phyloP scores from a whole-genome alignment of 371 early-diverging fungal species.

The Circinella umbellata region DNA sequence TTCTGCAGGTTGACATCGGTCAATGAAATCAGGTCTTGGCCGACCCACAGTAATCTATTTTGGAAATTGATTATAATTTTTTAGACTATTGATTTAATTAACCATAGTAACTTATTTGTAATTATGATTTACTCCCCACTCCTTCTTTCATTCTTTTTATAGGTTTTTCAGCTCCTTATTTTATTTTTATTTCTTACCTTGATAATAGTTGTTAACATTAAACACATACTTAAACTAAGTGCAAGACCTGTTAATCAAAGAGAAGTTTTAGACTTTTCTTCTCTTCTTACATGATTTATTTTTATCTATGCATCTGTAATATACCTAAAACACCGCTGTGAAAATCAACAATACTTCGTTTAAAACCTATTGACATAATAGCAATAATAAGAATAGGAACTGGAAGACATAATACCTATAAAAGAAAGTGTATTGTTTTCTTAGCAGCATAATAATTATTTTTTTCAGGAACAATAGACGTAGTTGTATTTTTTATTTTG shows the following conservation, averaged over 20 bases:
- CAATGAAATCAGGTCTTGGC: slow-evolving; percentile 92
- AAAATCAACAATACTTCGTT: slow-evolving; percentile 28
- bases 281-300: neutral
- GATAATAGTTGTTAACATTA: slow-evolving; percentile 70
- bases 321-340: slow-evolving; percentile 32
- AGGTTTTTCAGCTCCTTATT: too few relatives aligned
- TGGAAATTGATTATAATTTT: neutral
- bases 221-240: slow-evolving; percentile 66
- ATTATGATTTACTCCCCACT: neutral
- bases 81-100: neutral
- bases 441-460: neutral
- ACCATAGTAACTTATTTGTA: neutral
- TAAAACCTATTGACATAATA: slow-evolving; percentile 24
- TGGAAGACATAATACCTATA: slow-evolving; percentile 31
- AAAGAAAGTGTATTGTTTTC: neutral
- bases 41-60: slow-evolving; percentile 63
- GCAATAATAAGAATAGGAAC: slow-evolving; percentile 30
- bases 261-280: too few relatives aligned
- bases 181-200: slow-evolving; percentile 29
- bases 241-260: slow-evolving; percentile 44
- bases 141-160: neutral
- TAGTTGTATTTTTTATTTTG: neutral
- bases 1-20: slow-evolving; percentile 76
- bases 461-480: slow-evolving; percentile 1
- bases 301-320: neutral